phyloP scores from a whole-genome alignment of 108 stramenopile genomes.

The Schizochytrium sp. region DNA sequence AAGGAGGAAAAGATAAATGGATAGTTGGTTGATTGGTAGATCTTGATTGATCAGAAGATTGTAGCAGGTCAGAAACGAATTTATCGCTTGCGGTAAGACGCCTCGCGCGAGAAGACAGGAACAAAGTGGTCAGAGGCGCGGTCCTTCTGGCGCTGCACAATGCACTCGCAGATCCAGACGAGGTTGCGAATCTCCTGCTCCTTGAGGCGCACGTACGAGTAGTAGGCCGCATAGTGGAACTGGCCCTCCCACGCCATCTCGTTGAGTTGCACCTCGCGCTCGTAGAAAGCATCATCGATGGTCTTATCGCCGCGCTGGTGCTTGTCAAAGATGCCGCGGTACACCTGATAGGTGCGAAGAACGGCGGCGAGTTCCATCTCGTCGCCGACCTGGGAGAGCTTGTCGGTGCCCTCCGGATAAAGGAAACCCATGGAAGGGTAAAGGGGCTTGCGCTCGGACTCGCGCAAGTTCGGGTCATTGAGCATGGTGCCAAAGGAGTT shows the following conservation, averaged over 20 bases:
- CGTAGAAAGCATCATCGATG: slow-evolving; percentile 96
- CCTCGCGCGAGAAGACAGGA: slow-evolving; percentile 78
- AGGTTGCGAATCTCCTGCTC: slow-evolving; percentile 98
- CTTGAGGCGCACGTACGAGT: slow-evolving; percentile 99
- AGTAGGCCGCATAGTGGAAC: slow-evolving; percentile 92
- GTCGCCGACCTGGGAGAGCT: slow-evolving; percentile 74
- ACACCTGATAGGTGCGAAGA: slow-evolving; percentile 77
- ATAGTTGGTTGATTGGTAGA: neutral
- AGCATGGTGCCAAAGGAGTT: slow-evolving; percentile 91
- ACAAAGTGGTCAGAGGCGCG: slow-evolving; percentile 90
- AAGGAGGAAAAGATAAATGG: neutral
- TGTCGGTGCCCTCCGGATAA: slow-evolving; percentile 88
- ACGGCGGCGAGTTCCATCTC: slow-evolving; percentile 71
- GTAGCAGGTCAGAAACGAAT: neutral
- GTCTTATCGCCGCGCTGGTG: slow-evolving; percentile 67
- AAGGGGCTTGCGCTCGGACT: slow-evolving; percentile 80
- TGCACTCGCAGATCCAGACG: slow-evolving; percentile 98
- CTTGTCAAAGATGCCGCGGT: slow-evolving; percentile 80
- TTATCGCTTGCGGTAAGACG: slow-evolving; percentile 48
- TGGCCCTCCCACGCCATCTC: slow-evolving; percentile 97
- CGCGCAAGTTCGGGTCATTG: slow-evolving; percentile 64
- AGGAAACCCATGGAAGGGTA: slow-evolving; percentile 93
- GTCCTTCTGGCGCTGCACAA: slow-evolving; percentile 93
- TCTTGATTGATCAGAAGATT: neutral
- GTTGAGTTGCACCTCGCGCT: slow-evolving; percentile 84